Evolutionary conservation across 352 stramenopile genomes (phyloP).

Genomic region (Phytophthora chlamydospora): DNA sequence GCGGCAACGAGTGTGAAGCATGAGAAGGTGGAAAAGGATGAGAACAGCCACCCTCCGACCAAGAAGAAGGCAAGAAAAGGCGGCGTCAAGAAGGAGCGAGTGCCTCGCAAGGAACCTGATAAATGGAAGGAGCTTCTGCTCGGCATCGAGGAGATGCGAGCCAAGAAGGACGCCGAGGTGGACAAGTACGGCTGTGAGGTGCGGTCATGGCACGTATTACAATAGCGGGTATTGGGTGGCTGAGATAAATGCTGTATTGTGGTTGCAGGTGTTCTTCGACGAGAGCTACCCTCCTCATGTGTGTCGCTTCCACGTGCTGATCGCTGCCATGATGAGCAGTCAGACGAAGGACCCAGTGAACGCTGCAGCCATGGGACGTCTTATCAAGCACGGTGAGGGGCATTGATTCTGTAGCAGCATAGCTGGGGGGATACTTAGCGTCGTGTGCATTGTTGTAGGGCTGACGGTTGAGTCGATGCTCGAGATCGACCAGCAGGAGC

Average conservation of each 20-base stretch:
- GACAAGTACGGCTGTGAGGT: conserved; percentile 76
- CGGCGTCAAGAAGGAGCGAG: conserved; percentile 28
- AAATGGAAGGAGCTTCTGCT: conserved; percentile 64
- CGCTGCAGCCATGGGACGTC: conserved; percentile 69
- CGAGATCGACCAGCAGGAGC: conserved; percentile 74
- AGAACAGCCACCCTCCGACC: conserved; percentile 4
- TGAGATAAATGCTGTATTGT: conserved; percentile 1
- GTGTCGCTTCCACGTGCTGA: conserved; percentile 92
- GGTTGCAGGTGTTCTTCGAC: conserved; percentile 47
- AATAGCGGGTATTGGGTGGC: background rate
- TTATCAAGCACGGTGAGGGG: conserved; percentile 56
- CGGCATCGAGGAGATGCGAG: conserved; percentile 76
- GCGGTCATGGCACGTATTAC: conserved; percentile 2
- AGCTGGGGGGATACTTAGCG: background rate
- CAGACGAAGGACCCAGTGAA: conserved; percentile 97
- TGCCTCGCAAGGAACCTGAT: conserved; percentile 35
- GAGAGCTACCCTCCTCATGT: conserved; percentile 47
- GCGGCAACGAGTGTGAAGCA: conserved; percentile 27
- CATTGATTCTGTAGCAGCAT: background rate
- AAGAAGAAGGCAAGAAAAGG: conserved; percentile 31
- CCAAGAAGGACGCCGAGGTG: conserved; percentile 66
- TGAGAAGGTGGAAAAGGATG: conserved; percentile 24
- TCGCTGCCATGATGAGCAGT: conserved; percentile 96
- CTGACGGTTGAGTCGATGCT: conserved; percentile 91
- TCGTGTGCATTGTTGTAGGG: conserved; percentile 36